These are phyloP conservation scores for Globisporangium nunn DNA, from an alignment of 352 stramenopile species.

Conservation along the genomic window DNA sequence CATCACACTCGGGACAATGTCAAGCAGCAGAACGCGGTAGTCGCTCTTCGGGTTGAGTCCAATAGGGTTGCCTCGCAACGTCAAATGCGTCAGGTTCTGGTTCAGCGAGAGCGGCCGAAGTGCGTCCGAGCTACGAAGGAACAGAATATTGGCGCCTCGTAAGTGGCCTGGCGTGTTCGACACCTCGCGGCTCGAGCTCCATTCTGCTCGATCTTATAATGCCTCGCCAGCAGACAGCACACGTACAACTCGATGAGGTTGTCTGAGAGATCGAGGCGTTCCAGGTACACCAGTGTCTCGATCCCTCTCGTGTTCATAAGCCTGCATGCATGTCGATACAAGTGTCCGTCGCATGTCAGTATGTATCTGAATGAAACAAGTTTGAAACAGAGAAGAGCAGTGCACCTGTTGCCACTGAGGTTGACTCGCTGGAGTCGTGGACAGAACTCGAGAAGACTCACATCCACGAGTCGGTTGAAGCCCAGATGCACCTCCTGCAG, in stretches of 20 bases:
- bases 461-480: conserved; percentile 59
- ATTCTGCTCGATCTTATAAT: background rate
- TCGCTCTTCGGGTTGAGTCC: conserved; percentile 39
- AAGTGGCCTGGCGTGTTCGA: no score
- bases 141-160: background rate
- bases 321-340: conserved; percentile 10
- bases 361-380: background rate
- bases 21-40: conserved; percentile 59
- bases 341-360: background rate
- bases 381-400: no score
- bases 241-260: conserved; percentile 74
- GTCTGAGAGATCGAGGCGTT: conserved; percentile 61
- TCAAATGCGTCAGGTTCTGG: conserved; percentile 59
- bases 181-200: no score
- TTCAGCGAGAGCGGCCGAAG: conserved; percentile 60
- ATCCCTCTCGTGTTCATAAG: conserved; percentile 55
- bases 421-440: conserved; percentile 50
- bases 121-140: conserved; percentile 39
- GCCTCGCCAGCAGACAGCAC: background rate
- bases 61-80: conserved; percentile 60
- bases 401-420: conserved; percentile 61
- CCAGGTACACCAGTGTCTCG: conserved; percentile 53
- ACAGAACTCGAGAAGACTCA: conserved; percentile 60
- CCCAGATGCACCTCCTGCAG: conserved; percentile 62
- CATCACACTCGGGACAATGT: conserved; percentile 67